Evolutionary conservation across 768 basidiomycete species (phyloP).

Genomic region (Termitomyces eurrhizus): DNA sequence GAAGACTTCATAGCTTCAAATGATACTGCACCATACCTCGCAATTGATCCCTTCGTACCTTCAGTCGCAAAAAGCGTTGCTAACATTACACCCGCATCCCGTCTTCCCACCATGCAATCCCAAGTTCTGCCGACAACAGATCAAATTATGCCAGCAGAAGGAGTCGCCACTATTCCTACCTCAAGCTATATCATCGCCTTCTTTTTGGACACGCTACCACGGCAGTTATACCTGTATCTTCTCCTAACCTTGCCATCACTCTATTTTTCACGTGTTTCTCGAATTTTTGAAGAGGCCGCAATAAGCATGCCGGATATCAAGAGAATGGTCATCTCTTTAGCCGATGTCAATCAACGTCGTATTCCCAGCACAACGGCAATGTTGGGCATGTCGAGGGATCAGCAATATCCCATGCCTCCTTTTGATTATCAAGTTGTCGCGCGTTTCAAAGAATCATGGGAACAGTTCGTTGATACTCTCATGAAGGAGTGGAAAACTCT

Average conservation of each 20-base stretch:
- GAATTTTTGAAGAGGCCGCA: slow-evolving; percentile 62
- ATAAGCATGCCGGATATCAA: slow-evolving; percentile 54
- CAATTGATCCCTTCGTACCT: neutral
- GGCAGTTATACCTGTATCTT: slow-evolving; percentile 27
- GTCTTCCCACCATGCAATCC: neutral
- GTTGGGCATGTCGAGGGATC: too few species aligned
- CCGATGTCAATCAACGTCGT: neutral
- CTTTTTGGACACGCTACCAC: slow-evolving; percentile 20
- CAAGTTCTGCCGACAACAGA: neutral
- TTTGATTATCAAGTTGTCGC: slow-evolving; percentile 23
- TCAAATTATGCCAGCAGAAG: neutral
- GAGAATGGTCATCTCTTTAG: slow-evolving; percentile 28
- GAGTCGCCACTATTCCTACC: neutral
- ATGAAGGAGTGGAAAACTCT: slow-evolving; percentile 21
- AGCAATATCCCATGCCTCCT: too few species aligned
- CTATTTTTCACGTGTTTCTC: slow-evolving; percentile 63
- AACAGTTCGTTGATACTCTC: slow-evolving; percentile 19
- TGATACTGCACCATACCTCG: neutral
- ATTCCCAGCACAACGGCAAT: neutral
- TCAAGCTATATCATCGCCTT: slow-evolving; percentile 10
- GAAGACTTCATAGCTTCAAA: too few species aligned
- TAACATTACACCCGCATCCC: neutral
- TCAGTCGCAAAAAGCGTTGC: neutral
- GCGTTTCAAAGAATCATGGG: slow-evolving; percentile 37
- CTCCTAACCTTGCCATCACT: slow-evolving; percentile 57